These are phyloP conservation scores for Piloderma croceum DNA, from an alignment of 768 basidiomycete genomes.

Conservation along the genomic window DNA sequence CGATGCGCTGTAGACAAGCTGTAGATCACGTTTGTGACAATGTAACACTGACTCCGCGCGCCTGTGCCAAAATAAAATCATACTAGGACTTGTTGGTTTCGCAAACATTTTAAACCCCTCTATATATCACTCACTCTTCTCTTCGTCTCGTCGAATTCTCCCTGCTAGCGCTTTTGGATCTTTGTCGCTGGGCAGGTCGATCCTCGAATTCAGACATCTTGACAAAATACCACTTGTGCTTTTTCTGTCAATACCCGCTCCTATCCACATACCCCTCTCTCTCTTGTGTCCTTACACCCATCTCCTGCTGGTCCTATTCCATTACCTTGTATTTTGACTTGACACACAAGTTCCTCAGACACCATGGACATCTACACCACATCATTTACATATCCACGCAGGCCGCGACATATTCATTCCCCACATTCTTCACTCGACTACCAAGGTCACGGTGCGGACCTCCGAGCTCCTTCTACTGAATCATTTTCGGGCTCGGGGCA, in stretches of 20 bases:
- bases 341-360: background rate
- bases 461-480: conserved; percentile 39
- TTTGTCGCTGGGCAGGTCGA: conserved; percentile 27
- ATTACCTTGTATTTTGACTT: background rate
- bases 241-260: conserved; percentile 48
- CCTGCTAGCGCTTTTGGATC: conserved; percentile 26
- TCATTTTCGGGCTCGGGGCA: conserved; percentile 34
- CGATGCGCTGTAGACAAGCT: too few relatives aligned
- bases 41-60: too few relatives aligned
- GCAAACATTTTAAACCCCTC: conserved; percentile 1
- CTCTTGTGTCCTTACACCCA: conserved; percentile 1
- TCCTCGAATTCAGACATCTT: conserved; percentile 45
- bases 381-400: conserved; percentile 87
- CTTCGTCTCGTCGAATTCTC: conserved; percentile 25
- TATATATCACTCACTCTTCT: conserved; percentile 12
- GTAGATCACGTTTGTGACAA: too few relatives aligned
- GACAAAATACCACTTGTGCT: too few relatives aligned
- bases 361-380: conserved; percentile 93
- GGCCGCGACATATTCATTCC: conserved; percentile 65
- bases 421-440: conserved; percentile 62
- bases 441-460: conserved; percentile 37
- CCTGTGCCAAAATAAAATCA: too few relatives aligned
- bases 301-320: background rate
- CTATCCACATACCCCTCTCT: conserved; percentile 35
- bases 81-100: too few relatives aligned